A percentile compares a stretch with the other conserved stretches of the same genome.
Evolutionary conservation across 805 yeast species (phyloP).

Genomic region (Wickerhamomyces queroliae): DNA sequence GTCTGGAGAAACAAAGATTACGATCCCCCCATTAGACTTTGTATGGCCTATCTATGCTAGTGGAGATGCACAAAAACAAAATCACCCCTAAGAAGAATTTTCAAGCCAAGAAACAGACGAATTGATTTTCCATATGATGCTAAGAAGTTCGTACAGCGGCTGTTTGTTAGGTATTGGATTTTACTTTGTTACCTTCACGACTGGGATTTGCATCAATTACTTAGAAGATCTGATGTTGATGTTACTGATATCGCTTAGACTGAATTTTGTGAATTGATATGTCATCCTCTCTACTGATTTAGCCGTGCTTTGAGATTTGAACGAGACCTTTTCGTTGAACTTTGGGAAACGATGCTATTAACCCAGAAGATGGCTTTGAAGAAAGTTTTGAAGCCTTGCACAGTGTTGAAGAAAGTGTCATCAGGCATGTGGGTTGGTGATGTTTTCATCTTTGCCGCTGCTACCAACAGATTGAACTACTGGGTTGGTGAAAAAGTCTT

Average conservation of each 20-base stretch:
- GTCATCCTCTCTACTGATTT: slow-evolving; percentile 66
- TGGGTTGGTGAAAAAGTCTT: slow-evolving; percentile 91
- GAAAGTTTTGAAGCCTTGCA: slow-evolving; percentile 78
- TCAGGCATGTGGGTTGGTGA: slow-evolving; percentile 98
- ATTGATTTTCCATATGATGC: slow-evolving; percentile 67
- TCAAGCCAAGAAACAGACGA: slow-evolving; percentile 60
- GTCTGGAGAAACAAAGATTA: slow-evolving; percentile 97
- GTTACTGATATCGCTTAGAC: slow-evolving; percentile 84
- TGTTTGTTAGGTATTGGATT: slow-evolving; percentile 81
- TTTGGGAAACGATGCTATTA: slow-evolving; percentile 47
- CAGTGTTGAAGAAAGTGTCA: slow-evolving; percentile 75
- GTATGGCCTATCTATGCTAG: slow-evolving; percentile 93
- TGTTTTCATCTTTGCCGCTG: slow-evolving; percentile 87
- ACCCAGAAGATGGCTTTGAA: slow-evolving; percentile 85
- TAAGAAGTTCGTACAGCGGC: slow-evolving; percentile 82
- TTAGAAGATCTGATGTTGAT: slow-evolving; percentile 85
- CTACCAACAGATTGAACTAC: slow-evolving; percentile 84
- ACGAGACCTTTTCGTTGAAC: slow-evolving; percentile 59
- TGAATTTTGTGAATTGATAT: slow-evolving; percentile 84
- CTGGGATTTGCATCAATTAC: slow-evolving; percentile 85
- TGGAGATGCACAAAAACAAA: slow-evolving; percentile 56
- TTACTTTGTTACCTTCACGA: slow-evolving; percentile 80
- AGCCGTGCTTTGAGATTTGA: slow-evolving; percentile 76
- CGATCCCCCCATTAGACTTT: slow-evolving; percentile 84
- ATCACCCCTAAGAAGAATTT: slow-evolving; percentile 80